These are phyloP conservation scores for Stygiomarasmius scandens DNA, from an alignment of 1,284 basidiomycete species.

Conservation along the genomic window DNA sequence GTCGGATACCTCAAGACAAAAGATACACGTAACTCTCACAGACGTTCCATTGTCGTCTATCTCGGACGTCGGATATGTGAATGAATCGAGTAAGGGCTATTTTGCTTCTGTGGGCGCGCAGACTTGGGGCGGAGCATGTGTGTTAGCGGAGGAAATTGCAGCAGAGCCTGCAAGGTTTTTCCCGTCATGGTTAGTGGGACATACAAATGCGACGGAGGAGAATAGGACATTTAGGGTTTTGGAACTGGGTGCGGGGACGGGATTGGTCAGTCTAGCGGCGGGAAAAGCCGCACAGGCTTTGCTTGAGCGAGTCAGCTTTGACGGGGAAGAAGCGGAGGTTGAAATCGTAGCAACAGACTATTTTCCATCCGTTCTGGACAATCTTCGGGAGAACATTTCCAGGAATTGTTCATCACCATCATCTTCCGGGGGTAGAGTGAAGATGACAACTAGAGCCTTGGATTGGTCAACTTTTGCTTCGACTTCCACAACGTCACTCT, in stretches of 20 bases:
- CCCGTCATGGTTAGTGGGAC: not conserved
- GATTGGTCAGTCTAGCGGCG: constrained; percentile 74
- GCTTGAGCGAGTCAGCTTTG: constrained; percentile 3
- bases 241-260: constrained; percentile 89
- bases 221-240: constrained; percentile 54
- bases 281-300: constrained; percentile 49
- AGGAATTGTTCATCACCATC: constrained; percentile 53
- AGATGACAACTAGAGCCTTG: not conserved
- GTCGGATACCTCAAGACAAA: not conserved
- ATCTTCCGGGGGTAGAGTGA: not conserved
- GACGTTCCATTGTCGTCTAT: constrained; percentile 9
- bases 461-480: constrained; percentile 4
- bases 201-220: not conserved
- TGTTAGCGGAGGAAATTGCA: constrained; percentile 78
- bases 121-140: constrained; percentile 88
- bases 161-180: constrained; percentile 56
- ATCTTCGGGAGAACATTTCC: constrained; percentile 69
- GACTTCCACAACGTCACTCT: not conserved
- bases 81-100: constrained; percentile 57
- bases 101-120: constrained; percentile 83
- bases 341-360: constrained; percentile 80
- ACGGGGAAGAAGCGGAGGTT: constrained; percentile 18
- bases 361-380: constrained; percentile 73
- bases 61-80: constrained; percentile 72
- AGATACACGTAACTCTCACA: constrained; percentile 1